Evolutionary conservation across 2,329 filamentous ascomycete genomes (phyloP).

Genomic region (Ophiostoma pallidulum): DNA sequence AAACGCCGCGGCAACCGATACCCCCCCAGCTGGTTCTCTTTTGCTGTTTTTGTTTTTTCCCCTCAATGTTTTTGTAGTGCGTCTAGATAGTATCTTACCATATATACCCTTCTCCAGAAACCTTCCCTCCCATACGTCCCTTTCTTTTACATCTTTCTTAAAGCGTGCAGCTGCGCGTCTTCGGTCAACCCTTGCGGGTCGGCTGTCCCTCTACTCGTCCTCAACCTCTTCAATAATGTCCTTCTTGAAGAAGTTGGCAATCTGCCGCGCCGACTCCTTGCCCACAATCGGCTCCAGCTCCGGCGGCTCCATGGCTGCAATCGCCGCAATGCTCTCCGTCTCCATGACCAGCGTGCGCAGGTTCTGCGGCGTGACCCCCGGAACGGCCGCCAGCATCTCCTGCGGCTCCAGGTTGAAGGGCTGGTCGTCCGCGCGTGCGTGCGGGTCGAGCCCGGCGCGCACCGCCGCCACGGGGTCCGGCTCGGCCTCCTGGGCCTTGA

Average conservation of each 20-base stretch:
- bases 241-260: slow-evolving; percentile 70
- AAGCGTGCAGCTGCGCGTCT: not conserved
- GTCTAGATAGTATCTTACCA: no score
- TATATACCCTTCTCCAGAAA: no score
- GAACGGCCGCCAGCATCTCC: slow-evolving; percentile 80
- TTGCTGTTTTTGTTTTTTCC: no score
- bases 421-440: slow-evolving; percentile 53
- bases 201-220: not conserved
- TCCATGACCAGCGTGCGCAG: slow-evolving; percentile 62
- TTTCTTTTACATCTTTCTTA: no score
- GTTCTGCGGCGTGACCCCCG: slow-evolving; percentile 74
- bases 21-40: no score
- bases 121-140: no score
- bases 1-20: no score
- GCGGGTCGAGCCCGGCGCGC: slow-evolving; percentile 63
- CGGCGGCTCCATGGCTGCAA: slow-evolving; percentile 74
- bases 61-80: no score
- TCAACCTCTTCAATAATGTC: slow-evolving; percentile 47
- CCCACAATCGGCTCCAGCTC: slow-evolving; percentile 70
- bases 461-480: slow-evolving; percentile 86
- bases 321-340: slow-evolving; percentile 65
- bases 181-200: not conserved
- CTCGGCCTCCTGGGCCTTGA: slow-evolving; percentile 84
- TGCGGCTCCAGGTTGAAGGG: slow-evolving; percentile 75
- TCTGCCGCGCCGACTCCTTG: slow-evolving; percentile 63